Base-by-base conservation (phyloP, 306 rosid genomes). In the Quercus berberidifolia region DNA sequence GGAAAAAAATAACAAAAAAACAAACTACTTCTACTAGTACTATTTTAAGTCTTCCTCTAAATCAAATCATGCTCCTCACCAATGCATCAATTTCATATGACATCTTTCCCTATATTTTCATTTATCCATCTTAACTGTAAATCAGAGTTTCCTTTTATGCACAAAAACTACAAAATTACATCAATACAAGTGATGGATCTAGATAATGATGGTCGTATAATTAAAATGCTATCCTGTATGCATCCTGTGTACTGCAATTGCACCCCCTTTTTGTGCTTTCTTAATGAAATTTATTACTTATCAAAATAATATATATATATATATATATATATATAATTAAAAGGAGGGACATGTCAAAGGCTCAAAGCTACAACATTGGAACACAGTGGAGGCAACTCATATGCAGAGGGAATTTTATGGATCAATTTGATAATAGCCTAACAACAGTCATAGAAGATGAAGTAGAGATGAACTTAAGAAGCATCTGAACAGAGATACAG, bases 401-500 rank as follows among this genome's bases (percentile, higher is more conserved):
- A 26, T 60, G 18, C 17, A 60, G 17, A 25, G 67, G 31, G 31
- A 25, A 60, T 9, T 33, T n/a, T 68, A 68, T 12, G 1, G 2
- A 35, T 68, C 26, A 33, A 33, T 59, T 4, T 33, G 62, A 79
- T 17, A 74, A 19, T 31, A 30, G 7, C 31, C 26, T 14, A 13
- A 62, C 68, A 60, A 25, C 33, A 13, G 30, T 12, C 70, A 64
- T 65, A 69, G 55, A 56, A 81, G 64, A 15, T 31, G 21, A 51
- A 51, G 67, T 17, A 72, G 33, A 19, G 54, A 31, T 69, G 25
- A 74, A 77, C 19, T 15, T 25, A 69, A 46, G 13, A 70, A 31
- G 76, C 55, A 78, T 41, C 20, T 33, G 25, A 31, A 71, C 41
- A 80, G 35, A 64, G 70, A 71, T 54, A 64, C 63, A 75, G 23